Conservation (phyloP, 2,329 filamentous ascomycete genomes). For the Ophiosphaerella korrae region DNA sequence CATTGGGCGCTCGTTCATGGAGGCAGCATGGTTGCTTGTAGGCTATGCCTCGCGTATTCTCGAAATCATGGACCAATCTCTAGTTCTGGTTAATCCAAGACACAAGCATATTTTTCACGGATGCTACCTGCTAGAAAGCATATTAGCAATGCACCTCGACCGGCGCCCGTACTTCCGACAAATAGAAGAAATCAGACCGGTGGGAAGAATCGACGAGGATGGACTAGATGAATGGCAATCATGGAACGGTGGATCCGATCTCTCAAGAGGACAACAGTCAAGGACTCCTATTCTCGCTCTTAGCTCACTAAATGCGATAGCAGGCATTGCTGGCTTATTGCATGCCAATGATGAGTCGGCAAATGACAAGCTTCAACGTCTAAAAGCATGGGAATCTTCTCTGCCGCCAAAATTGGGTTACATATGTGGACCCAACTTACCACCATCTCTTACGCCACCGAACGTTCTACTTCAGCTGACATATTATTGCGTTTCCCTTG, state of each 20-base stretch:
- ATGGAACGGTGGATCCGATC: conserved; percentile 63
- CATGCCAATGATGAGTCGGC: conserved; percentile 14
- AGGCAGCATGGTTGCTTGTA: conserved; percentile 67
- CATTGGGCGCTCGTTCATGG: conserved; percentile 62
- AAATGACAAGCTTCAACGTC: conserved; percentile 39
- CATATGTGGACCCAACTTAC: conserved; percentile 16
- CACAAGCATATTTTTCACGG: conserved; percentile 57
- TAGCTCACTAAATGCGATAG: conserved; percentile 60
- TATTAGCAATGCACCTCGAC: conserved; percentile 60
- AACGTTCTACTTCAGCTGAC: conserved; percentile 34
- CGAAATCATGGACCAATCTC: conserved; percentile 47
- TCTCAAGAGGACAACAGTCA: conserved; percentile 16
- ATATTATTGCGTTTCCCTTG: conserved; percentile 31
- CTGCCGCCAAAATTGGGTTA: conserved; percentile 33
- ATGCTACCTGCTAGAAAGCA: conserved; percentile 67
- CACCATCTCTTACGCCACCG: conserved; percentile 29
- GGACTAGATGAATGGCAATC: conserved; percentile 76
- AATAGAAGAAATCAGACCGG: conserved; percentile 53
- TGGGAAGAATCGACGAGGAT: conserved; percentile 64
- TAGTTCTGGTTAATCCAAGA: conserved; percentile 39
- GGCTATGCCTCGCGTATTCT: conserved; percentile 66
- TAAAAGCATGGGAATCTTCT: conserved; percentile 46
- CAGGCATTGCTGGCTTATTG: conserved; percentile 39
- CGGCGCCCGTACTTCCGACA: conserved; percentile 56
- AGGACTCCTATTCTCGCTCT: conserved; percentile 49